phyloP scores from a whole-genome alignment of 139 green algal species.

The Parachlorella kessleri region DNA sequence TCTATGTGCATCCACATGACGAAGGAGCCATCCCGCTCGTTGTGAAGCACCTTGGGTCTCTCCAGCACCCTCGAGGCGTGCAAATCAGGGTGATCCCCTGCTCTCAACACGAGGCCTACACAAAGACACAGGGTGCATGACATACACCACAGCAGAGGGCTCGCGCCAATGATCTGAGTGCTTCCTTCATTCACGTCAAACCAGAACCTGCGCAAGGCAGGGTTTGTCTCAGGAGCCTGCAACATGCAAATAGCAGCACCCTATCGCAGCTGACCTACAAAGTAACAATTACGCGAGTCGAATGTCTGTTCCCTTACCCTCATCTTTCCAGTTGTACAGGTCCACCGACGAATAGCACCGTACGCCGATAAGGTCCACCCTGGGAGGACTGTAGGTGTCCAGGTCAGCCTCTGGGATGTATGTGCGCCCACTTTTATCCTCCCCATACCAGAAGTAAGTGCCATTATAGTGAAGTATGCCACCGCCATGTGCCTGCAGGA shows the following conservation, averaged over 20 bases:
- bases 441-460: slow-evolving; percentile 45
- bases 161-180: no score
- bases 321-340: slow-evolving; percentile 39
- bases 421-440: slow-evolving; percentile 32
- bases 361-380: slow-evolving; percentile 52
- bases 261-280: no score
- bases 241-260: no score
- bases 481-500: slow-evolving; percentile 40
- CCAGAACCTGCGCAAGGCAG: no score
- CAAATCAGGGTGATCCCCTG: slow-evolving; percentile 38
- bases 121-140: background rate
- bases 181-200: no score
- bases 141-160: no score
- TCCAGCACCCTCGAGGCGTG: slow-evolving; percentile 40
- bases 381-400: background rate
- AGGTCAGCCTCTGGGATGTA: background rate
- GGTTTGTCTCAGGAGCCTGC: no score
- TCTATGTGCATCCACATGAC: slow-evolving; percentile 63
- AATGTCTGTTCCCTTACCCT: no score
- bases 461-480: slow-evolving; percentile 34
- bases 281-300: no score
- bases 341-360: slow-evolving; percentile 46
- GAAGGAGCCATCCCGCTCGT: slow-evolving; percentile 25
- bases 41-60: slow-evolving; percentile 51
- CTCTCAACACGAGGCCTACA: slow-evolving; percentile 35